These are phyloP conservation scores for Diphasiastrum complanatum DNA, from an alignment of 83 land plant genomes.

Conservation along the genomic window DNA sequence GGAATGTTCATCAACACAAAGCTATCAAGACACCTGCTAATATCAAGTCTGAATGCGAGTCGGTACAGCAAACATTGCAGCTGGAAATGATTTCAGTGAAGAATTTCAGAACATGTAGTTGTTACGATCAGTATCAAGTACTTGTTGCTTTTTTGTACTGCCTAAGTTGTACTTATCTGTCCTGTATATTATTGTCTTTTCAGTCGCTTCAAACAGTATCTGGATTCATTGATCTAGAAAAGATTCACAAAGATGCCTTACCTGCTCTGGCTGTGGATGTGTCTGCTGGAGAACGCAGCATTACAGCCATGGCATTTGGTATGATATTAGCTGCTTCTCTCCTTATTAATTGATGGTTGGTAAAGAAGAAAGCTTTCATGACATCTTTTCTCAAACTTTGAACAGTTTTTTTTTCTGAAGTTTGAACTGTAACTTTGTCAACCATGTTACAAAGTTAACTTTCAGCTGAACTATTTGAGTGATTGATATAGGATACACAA, in stretches of 20 bases:
- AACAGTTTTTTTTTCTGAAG: no score
- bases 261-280: constrained; percentile 51
- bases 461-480: neutral
- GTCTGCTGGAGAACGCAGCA: constrained; percentile 63
- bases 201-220: constrained; percentile 54
- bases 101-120: neutral
- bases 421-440: no score
- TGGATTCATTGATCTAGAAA: constrained; percentile 55
- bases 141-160: neutral
- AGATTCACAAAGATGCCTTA: constrained; percentile 38
- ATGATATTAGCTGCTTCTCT: no score
- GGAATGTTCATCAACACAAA: neutral
- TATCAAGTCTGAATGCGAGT: no score
- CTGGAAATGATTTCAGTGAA: neutral
- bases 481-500: constrained; percentile 49
- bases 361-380: no score
- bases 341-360: no score
- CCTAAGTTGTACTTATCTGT: no score
- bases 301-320: constrained; percentile 77
- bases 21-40: no score
- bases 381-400: no score
- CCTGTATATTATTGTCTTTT: constrained; percentile 56
- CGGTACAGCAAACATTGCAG: no score
- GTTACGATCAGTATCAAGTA: neutral
- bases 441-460: no score